Percentiles rank a stretch among this genome's conserved stretches.
phyloP scores from a whole-genome alignment of 75 land plant genomes.

The Larix kaempferi region DNA sequence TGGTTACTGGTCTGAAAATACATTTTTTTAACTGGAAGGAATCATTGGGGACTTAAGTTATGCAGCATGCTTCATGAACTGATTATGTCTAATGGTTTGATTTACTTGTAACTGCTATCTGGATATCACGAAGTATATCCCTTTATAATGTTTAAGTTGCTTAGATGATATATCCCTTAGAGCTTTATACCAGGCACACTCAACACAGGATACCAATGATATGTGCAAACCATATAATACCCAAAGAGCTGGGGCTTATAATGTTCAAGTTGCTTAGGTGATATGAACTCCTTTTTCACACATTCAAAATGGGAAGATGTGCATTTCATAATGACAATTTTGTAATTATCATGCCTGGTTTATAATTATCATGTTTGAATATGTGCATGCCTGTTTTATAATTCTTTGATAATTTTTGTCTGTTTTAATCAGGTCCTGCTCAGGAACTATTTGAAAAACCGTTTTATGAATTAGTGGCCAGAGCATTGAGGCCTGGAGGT shows the following conservation, averaged over 20 bases:
- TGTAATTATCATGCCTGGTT: too few species aligned
- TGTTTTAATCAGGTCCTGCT: constrained; percentile 72
- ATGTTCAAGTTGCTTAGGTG: neutral
- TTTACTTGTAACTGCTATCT: neutral
- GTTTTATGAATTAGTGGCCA: constrained; percentile 79
- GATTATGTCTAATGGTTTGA: neutral
- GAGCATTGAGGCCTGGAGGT: constrained; percentile 92
- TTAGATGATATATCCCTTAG: too few species aligned
- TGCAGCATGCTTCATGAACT: neutral
- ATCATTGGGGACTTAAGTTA: neutral
- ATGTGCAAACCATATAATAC: neutral
- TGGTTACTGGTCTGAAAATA: constrained; percentile 10
- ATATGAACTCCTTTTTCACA: neutral
- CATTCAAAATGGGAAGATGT: neutral
- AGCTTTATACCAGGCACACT: neutral
- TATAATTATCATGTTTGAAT: too few species aligned
- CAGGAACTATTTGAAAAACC: constrained; percentile 91
- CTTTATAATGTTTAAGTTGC: too few species aligned
- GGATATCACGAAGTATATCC: neutral
- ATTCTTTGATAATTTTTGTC: neutral
- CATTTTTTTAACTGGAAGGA: neutral
- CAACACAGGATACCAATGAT: neutral
- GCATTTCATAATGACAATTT: too few species aligned
- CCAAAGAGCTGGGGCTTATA: neutral
- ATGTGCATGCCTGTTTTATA: neutral